Conservation (phyloP, 441 rosid species). For the Erodium moschatum region DNA sequence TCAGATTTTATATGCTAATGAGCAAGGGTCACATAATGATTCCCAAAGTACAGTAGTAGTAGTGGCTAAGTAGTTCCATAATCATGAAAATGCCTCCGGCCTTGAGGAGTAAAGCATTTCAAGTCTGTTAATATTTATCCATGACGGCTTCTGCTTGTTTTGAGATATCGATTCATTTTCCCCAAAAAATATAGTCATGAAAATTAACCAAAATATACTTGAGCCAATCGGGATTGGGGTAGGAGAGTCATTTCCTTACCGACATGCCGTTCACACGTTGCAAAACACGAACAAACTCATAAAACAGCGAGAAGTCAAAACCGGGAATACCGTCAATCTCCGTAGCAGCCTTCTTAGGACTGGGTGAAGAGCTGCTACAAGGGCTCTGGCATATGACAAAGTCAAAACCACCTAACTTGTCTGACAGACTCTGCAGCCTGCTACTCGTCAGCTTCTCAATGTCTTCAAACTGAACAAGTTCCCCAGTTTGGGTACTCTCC, state of each 20-base stretch:
- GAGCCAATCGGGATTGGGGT: neutral
- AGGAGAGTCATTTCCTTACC: conserved; percentile 30
- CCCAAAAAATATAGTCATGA: too few relatives aligned
- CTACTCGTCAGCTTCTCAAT: conserved; percentile 48
- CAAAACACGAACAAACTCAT: conserved; percentile 61
- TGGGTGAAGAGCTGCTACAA: conserved; percentile 26
- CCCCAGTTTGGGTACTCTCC: conserved; percentile 63
- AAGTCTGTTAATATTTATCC: too few relatives aligned
- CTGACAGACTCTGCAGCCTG: conserved; percentile 37
- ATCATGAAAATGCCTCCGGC: too few relatives aligned
- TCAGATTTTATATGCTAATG: too few relatives aligned
- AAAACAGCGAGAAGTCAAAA: conserved; percentile 56
- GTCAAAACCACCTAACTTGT: conserved; percentile 63
- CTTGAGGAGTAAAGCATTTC: too few relatives aligned
- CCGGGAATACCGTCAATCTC: conserved; percentile 18
- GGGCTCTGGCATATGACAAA: conserved; percentile 66
- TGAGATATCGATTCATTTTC: too few relatives aligned
- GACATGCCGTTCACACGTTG: conserved; percentile 52
- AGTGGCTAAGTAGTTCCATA: too few relatives aligned
- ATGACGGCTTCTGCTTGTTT: too few relatives aligned
- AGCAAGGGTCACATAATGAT: too few relatives aligned
- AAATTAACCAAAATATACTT: too few relatives aligned
- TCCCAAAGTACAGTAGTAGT: too few relatives aligned
- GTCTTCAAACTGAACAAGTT: conserved; percentile 59
- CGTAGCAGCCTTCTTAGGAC: conserved; percentile 21